Evolutionary conservation across 768 basidiomycete genomes (phyloP).

Genomic region (Mycena venus): DNA sequence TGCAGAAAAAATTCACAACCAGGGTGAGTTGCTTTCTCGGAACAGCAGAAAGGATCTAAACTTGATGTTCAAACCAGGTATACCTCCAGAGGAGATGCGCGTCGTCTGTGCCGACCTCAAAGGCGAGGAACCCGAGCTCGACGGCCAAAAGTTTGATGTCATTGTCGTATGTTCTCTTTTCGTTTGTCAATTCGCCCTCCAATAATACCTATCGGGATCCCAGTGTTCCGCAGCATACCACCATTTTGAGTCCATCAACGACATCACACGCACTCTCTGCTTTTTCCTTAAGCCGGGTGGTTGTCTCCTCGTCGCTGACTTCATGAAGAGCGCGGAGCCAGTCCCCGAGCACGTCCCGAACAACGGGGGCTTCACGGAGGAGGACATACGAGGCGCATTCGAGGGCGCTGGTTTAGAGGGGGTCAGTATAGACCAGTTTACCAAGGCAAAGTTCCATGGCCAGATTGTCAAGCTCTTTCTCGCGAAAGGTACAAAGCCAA

Average conservation of each 20-base stretch:
- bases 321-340: slow-evolving; percentile 39
- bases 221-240: slow-evolving; percentile 78
- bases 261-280: slow-evolving; percentile 65
- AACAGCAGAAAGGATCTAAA: background rate
- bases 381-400: slow-evolving; percentile 63
- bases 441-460: slow-evolving; percentile 46
- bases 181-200: too few species aligned
- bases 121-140: slow-evolving; percentile 61
- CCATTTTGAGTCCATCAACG: slow-evolving; percentile 65
- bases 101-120: slow-evolving; percentile 68
- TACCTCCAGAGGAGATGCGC: slow-evolving; percentile 74
- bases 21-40: slow-evolving; percentile 48
- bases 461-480: slow-evolving; percentile 64
- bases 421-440: slow-evolving; percentile 54
- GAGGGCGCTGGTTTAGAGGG: slow-evolving; percentile 65
- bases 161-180: slow-evolving; percentile 67
- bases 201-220: background rate
- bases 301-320: slow-evolving; percentile 69
- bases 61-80: slow-evolving; percentile 42
- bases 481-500: slow-evolving; percentile 62
- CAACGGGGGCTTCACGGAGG: slow-evolving; percentile 64
- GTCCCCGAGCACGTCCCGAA: slow-evolving; percentile 64
- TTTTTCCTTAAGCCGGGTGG: slow-evolving; percentile 75
- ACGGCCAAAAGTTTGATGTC: slow-evolving; percentile 73
- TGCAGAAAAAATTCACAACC: slow-evolving; percentile 68